Evolutionary conservation across 225 moss, liverwort and hornwort species (phyloP).

Genomic region (Bryum argenteum): DNA sequence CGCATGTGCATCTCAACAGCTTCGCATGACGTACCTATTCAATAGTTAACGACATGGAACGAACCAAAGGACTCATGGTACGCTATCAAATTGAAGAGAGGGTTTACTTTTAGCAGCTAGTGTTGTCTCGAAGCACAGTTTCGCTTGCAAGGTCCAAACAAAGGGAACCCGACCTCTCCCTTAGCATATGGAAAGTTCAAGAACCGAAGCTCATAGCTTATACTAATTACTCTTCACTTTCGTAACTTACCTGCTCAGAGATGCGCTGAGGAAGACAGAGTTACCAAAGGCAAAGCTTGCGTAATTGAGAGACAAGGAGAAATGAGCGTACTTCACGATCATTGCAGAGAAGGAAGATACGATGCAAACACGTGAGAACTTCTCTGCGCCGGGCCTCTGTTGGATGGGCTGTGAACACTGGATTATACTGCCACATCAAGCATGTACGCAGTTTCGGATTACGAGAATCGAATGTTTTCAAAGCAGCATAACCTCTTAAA

Average conservation of each 20-base stretch:
- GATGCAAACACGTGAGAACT: conserved; percentile 84
- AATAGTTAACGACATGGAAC: conserved; percentile 12
- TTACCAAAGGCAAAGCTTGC: background rate
- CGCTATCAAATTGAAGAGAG: background rate
- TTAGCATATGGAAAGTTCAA: background rate
- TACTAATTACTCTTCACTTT: background rate
- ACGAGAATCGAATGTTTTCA: conserved; percentile 2
- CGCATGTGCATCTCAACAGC: conserved; percentile 1
- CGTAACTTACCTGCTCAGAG: conserved; percentile 5
- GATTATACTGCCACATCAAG: conserved; percentile 80
- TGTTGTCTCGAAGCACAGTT: conserved; percentile 8
- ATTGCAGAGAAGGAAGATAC: conserved; percentile 89
- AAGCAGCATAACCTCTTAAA: background rate
- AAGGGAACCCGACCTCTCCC: conserved; percentile 5
- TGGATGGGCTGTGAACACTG: conserved; percentile 98
- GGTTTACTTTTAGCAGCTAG: conserved; percentile 8
- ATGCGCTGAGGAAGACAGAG: conserved; percentile 19
- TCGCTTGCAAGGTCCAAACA: conserved; percentile 12
- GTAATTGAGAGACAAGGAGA: conserved; percentile 4
- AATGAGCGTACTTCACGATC: conserved; percentile 67
- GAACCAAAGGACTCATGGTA: background rate
- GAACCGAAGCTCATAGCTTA: background rate
- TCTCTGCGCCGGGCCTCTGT: conserved; percentile 98
- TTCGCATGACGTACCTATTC: background rate
- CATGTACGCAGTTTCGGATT: conserved; percentile 25